A percentile compares a stretch with the other conserved stretches of the same genome.
Evolutionary conservation across 2,329 filamentous ascomycete genomes (phyloP).

Genomic region (Ceratocystis cubensis): DNA sequence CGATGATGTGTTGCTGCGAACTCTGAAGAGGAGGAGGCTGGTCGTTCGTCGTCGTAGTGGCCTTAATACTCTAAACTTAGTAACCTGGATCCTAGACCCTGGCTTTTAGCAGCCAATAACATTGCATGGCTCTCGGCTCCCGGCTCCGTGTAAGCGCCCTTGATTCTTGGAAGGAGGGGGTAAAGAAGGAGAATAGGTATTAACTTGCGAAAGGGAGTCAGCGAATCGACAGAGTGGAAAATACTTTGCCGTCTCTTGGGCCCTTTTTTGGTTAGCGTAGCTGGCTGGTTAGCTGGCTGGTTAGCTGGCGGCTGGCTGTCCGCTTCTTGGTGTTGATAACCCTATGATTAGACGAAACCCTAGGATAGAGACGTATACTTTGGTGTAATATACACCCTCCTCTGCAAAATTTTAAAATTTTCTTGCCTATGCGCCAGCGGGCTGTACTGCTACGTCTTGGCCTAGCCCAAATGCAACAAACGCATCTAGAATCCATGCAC

Average conservation of each 20-base stretch:
- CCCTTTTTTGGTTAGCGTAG: too few species aligned
- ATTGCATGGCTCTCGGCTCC: not conserved
- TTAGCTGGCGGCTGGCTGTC: too few species aligned
- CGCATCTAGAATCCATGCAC: not conserved
- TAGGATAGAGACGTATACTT: too few species aligned
- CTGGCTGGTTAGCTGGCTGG: too few species aligned
- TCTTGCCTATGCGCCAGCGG: not conserved
- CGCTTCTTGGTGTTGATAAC: too few species aligned
- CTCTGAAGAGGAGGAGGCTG: too few species aligned
- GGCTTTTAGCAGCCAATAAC: not conserved
- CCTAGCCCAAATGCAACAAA: not conserved
- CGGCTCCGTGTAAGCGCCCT: constrained; percentile 1
- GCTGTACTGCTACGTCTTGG: not conserved
- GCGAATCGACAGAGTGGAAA: too few species aligned
- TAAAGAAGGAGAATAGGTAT: not conserved
- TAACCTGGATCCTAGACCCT: not conserved
- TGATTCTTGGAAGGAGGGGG: not conserved
- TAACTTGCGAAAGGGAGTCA: too few species aligned
- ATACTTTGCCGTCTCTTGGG: too few species aligned
- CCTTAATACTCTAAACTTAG: not conserved
- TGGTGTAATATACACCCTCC: not conserved
- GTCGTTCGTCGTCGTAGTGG: too few species aligned
- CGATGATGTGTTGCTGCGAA: not conserved
- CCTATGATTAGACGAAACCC: too few species aligned
- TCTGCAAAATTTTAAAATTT: not conserved